Evolutionary conservation across 176 grass and related monocot genomes (phyloP), one percentile per base, ranked within the genome.

Genomic region (Oryza officinalis): DNA sequence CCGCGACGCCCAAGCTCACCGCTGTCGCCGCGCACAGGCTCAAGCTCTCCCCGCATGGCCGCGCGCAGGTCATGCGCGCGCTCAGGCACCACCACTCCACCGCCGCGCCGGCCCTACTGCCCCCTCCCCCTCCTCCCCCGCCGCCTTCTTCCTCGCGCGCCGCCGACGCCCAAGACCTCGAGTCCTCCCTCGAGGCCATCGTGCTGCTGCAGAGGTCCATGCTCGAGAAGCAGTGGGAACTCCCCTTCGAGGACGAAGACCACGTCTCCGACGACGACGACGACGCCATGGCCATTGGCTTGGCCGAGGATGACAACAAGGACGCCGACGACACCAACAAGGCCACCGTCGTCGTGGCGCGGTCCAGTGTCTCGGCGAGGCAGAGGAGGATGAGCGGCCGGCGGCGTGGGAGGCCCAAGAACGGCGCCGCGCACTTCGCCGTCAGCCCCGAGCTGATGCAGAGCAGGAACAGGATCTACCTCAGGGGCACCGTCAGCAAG

Each of bases 171-270:
- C 71, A 65, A 20, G 90, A 84, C 6, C 72, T 91, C 30, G 89
- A 90, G 91, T 77, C 83, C 28, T 90, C 91, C 28, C 91, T 96
- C 46, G 93, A 98, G 79, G 85, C 85, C 83, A 87, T 96, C 60
- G 71, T 96, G 38, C 87, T 94, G 61, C 84, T 99, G 43, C 89
- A 96, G 86, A 90, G 94, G 49, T 99, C 93, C 59, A 88, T 99
- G 83, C 91, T 99, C 54, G 93, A 99, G 89, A 99, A 99, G 80
- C 97, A 99, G 90, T 94, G 91, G 93, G 52, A 94, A 78, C 97
- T 99, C 49, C 93, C 91, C n/a, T 99, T 92, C 44, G 91, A 94
- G 4, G 69, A 85, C 46, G 89, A 94, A 71, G n/a, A 78, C 57
- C 74, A 27, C 68, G 64, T 52, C 15, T 71, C 54, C 3, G 79